phyloP scores from a whole-genome alignment of 306 rosid genomes.

The Vachellia pachyceras region DNA sequence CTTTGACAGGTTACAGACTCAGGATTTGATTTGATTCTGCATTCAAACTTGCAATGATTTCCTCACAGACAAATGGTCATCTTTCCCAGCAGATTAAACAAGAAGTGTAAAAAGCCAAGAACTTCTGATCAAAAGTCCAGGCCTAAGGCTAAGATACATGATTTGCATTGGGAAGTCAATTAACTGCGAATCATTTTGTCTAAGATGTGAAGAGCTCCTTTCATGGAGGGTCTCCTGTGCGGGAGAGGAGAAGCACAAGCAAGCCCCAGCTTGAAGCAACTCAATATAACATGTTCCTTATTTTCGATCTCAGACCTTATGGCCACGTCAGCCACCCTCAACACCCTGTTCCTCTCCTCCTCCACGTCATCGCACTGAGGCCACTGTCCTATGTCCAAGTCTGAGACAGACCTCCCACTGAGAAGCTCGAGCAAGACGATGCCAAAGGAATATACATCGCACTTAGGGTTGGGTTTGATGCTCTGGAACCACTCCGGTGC shows the following conservation, averaged over 20 bases:
- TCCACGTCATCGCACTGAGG: constrained; percentile 38
- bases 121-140: constrained; percentile 35
- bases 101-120: constrained; percentile 2
- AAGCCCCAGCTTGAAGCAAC: constrained; percentile 71
- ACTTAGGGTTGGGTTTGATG: constrained; percentile 63
- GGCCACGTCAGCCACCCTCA: constrained; percentile 64
- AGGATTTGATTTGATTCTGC: not conserved
- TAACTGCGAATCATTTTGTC: constrained; percentile 42
- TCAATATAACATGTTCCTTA: constrained; percentile 57
- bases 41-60: not conserved
- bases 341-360: constrained; percentile 63
- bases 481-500: constrained; percentile 80
- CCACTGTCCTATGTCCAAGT: constrained; percentile 68
- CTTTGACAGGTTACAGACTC: not conserved
- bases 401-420: constrained; percentile 60
- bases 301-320: constrained; percentile 65
- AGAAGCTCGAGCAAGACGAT: constrained; percentile 75
- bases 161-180: constrained; percentile 8
- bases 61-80: not conserved
- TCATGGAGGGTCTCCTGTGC: constrained; percentile 88
- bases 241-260: constrained; percentile 66
- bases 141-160: constrained; percentile 32
- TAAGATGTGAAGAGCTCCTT: constrained; percentile 71
- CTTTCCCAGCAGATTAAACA: constrained; percentile 32
- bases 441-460: constrained; percentile 92